A percentile compares a stretch with the other conserved stretches of the same genome.
Conservation (phyloP, 441 rosid species). For the Euphorbia celastroides region DNA sequence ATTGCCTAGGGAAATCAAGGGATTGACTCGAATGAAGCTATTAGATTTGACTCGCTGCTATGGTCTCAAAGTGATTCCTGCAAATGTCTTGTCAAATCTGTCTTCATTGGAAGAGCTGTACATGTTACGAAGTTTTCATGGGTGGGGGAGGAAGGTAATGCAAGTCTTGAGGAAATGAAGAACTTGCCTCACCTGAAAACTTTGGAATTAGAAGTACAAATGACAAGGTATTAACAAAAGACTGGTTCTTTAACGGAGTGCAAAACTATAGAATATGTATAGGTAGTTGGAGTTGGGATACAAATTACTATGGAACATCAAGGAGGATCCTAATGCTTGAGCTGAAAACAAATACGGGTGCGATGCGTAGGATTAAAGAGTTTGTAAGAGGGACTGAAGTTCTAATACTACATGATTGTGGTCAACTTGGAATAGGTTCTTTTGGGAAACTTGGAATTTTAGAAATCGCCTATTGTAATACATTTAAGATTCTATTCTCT, state of each 20-base stretch:
- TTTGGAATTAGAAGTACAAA: conserved; percentile 6
- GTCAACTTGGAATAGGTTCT: too few relatives aligned
- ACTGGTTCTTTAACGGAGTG: neutral
- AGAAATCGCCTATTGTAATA: neutral
- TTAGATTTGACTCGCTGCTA: conserved; percentile 22
- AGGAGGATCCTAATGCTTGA: conserved; percentile 10
- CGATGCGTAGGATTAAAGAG: neutral
- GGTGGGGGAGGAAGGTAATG: conserved; percentile 21
- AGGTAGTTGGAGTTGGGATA: conserved; percentile 4
- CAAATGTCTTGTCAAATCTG: conserved; percentile 21
- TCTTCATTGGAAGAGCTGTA: conserved; percentile 20
- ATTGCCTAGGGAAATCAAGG: conserved; percentile 9
- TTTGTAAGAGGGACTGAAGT: conserved; percentile 6
- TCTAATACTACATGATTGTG: too few relatives aligned
- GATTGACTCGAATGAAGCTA: neutral
- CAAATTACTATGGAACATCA: neutral
- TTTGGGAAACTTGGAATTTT: conserved; percentile 11
- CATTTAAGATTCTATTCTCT: conserved; percentile 6
- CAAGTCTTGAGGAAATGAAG: conserved; percentile 12
- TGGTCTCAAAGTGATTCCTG: conserved; percentile 6
- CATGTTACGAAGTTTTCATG: neutral
- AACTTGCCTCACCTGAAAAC: neutral
- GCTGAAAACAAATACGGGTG: neutral
- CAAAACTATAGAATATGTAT: conserved; percentile 2
- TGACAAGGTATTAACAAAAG: neutral